Percentiles rank a stretch among this genome's conserved stretches.
Evolutionary conservation across 257 asterid species (phyloP).

Genomic region (Nicotiana tomentosiformis): DNA sequence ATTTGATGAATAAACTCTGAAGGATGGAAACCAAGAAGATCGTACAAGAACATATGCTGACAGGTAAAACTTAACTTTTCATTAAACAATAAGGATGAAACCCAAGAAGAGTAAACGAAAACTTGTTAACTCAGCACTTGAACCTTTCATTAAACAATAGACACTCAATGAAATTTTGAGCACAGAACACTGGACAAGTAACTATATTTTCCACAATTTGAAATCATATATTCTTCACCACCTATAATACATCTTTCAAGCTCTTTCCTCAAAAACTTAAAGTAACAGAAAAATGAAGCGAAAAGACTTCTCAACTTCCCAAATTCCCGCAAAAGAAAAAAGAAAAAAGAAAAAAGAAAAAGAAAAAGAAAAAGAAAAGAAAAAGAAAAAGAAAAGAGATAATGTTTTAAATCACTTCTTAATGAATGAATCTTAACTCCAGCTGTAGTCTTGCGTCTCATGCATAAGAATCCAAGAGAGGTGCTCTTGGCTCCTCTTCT

Average conservation of each 20-base stretch:
- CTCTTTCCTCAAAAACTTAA: not conserved
- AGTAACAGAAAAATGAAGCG: too few species aligned
- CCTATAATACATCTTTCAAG: not conserved
- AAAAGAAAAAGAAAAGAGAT: not conserved
- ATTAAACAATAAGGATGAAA: not conserved
- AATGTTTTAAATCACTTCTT: not conserved
- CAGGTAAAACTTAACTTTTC: not conserved
- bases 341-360: not conserved
- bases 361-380: not conserved
- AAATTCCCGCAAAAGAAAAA: not conserved
- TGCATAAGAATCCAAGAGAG: constrained; percentile 55
- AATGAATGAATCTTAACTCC: not conserved
- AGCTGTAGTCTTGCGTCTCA: constrained; percentile 14
- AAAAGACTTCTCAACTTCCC: not conserved
- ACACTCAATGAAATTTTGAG: not conserved
- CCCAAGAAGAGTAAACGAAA: not conserved
- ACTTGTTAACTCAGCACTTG: not conserved
- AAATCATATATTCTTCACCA: not conserved
- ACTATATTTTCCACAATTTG: not conserved
- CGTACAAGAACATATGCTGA: too few species aligned
- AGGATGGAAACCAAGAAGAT: too few species aligned
- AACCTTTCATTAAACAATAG: not conserved
- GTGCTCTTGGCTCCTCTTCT: constrained; percentile 31
- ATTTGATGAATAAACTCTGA: too few species aligned
- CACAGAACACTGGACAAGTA: not conserved